Conservation (phyloP, 495 filamentous ascomycete genomes). For the Lophium mytilinum region DNA sequence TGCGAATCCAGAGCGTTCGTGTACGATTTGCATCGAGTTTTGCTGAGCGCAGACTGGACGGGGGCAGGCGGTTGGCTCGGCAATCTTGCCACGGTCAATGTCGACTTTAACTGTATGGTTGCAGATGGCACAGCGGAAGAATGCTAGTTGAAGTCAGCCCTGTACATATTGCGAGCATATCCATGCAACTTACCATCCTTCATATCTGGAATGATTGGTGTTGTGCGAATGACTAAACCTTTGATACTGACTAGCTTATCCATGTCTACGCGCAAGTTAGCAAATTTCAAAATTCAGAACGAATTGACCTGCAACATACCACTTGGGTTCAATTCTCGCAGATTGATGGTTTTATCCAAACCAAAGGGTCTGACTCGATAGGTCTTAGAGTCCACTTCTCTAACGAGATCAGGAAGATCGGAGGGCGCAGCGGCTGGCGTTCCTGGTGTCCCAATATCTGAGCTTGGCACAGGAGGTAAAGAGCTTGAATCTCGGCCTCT, state of each 20-base stretch:
- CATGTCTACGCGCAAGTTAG: slow-evolving; percentile 51
- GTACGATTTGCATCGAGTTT: slow-evolving; percentile 96
- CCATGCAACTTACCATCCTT: slow-evolving; percentile 53
- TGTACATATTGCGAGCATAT: not conserved
- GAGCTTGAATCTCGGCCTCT: slow-evolving; percentile 52
- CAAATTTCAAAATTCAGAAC: not conserved
- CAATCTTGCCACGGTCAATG: slow-evolving; percentile 91
- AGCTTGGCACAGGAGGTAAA: slow-evolving; percentile 64
- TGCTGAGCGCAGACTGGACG: slow-evolving; percentile 71
- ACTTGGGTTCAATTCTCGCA: slow-evolving; percentile 89
- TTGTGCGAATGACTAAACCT: slow-evolving; percentile 91
- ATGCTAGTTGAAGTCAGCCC: slow-evolving; percentile 33
- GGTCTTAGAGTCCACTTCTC: slow-evolving; percentile 56
- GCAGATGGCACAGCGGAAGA: slow-evolving; percentile 91
- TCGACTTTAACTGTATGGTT: slow-evolving; percentile 83
- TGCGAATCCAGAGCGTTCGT: slow-evolving; percentile 90
- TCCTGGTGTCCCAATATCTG: slow-evolving; percentile 46
- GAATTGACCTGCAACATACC: slow-evolving; percentile 35
- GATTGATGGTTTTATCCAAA: slow-evolving; percentile 77
- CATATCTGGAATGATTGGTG: slow-evolving; percentile 97
- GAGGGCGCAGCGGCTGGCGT: slow-evolving; percentile 11
- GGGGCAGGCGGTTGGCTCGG: slow-evolving; percentile 86
- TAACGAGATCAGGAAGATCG: slow-evolving; percentile 52
- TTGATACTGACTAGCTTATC: slow-evolving; percentile 96
- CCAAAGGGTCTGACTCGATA: slow-evolving; percentile 88